phyloP scores from a whole-genome alignment of 192 early-diverging fungal genomes.

The Pilaira anomala region DNA sequence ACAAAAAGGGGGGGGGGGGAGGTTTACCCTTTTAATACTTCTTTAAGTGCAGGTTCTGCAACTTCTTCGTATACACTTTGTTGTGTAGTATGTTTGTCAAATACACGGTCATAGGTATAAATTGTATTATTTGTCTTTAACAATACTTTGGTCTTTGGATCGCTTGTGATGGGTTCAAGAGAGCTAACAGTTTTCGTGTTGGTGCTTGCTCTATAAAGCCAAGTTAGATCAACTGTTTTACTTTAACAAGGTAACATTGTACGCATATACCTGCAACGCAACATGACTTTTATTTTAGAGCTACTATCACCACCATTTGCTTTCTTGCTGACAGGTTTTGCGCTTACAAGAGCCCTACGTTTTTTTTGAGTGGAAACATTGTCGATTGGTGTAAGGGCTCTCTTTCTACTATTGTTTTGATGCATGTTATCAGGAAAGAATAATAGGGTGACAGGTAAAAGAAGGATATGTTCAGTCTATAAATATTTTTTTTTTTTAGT shows the following conservation, averaged over 20 bases:
- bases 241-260: background rate
- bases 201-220: background rate
- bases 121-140: conserved; percentile 58
- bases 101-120: conserved; percentile 91
- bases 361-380: too few species aligned
- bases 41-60: conserved; percentile 78
- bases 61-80: conserved; percentile 74
- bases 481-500: too few species aligned
- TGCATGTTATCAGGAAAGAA: too few species aligned
- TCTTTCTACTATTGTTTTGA: too few species aligned
- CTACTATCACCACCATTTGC: too few species aligned
- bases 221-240: too few species aligned
- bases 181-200: conserved; percentile 45
- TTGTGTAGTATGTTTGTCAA: conserved; percentile 73
- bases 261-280: conserved; percentile 63
- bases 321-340: too few species aligned
- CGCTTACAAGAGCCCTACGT: too few species aligned
- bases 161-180: conserved; percentile 60
- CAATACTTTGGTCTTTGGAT: conserved; percentile 59
- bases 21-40: conserved; percentile 60
- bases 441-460: too few species aligned
- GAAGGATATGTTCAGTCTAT: too few species aligned
- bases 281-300: conserved; percentile 77
- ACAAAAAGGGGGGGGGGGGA: too few species aligned
- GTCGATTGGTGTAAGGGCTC: too few species aligned